A percentile compares a stretch with the other conserved stretches of the same genome.
Evolutionary conservation across 345 rosid genomes (phyloP).

Genomic region (Aurinia saxatilis): DNA sequence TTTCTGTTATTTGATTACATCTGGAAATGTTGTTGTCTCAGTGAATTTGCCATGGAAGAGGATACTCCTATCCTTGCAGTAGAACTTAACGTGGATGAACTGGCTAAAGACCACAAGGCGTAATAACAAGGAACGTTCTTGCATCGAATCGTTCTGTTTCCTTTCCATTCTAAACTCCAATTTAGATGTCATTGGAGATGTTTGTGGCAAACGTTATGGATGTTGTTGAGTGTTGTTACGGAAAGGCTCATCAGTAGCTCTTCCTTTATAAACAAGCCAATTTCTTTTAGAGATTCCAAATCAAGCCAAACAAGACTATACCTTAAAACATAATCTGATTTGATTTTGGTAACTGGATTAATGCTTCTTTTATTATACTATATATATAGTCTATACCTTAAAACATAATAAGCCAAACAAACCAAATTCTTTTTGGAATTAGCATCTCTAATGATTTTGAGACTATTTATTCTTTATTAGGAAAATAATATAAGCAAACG

Average conservation of each 20-base stretch:
- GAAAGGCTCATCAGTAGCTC: constrained; percentile 8
- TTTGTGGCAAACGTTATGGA: constrained; percentile 10
- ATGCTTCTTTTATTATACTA: background rate
- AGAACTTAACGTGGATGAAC: constrained; percentile 83
- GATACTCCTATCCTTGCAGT: constrained; percentile 74
- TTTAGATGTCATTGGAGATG: constrained; percentile 6
- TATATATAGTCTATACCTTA: too few relatives aligned
- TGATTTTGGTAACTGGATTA: background rate
- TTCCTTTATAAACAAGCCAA: background rate
- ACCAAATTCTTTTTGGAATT: too few relatives aligned
- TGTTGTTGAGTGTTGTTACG: constrained; percentile 8
- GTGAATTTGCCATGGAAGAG: constrained; percentile 51
- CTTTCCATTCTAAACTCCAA: constrained; percentile 12
- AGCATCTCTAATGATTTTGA: too few relatives aligned
- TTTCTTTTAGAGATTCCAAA: background rate
- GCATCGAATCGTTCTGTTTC: constrained; percentile 13
- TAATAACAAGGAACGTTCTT: constrained; percentile 15
- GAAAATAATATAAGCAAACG: too few relatives aligned
- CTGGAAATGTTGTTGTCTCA: constrained; percentile 22
- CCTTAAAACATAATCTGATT: background rate
- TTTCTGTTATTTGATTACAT: background rate
- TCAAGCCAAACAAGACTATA: constrained; percentile 5
- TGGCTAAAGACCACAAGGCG: constrained; percentile 74
- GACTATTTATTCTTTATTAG: too few relatives aligned
- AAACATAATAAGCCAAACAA: too few relatives aligned